These are phyloP conservation scores for Aristolochia fimbriata DNA, from an alignment of 164 flowering plant species.

Conservation along the genomic window DNA sequence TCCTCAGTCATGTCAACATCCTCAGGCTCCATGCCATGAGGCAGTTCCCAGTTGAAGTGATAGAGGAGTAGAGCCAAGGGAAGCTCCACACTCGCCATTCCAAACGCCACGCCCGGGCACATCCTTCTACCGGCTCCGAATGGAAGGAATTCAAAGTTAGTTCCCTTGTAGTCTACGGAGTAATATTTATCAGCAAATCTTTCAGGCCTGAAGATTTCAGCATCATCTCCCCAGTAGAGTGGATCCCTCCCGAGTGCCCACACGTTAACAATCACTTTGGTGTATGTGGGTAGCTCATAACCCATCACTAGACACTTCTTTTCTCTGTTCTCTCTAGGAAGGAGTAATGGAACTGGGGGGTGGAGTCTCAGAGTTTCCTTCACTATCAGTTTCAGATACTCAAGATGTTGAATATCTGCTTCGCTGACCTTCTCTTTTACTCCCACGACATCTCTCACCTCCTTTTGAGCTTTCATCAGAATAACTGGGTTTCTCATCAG, in stretches of 20 bases:
- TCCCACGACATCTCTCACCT: conserved; percentile 18
- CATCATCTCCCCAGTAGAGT: conserved; percentile 12
- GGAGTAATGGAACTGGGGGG: conserved; percentile 21
- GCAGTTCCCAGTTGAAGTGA: conserved; percentile 21
- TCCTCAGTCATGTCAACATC: conserved; percentile 18
- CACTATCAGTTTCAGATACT: conserved; percentile 17
- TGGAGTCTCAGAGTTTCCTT: conserved; percentile 29
- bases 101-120: conserved; percentile 21
- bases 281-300: conserved; percentile 15
- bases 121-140: conserved; percentile 28
- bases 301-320: conserved; percentile 14
- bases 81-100: conserved; percentile 13
- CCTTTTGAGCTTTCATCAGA: conserved; percentile 7
- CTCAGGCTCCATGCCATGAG: conserved; percentile 1
- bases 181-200: conserved; percentile 18
- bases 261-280: conserved; percentile 20
- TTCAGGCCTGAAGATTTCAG: conserved; percentile 21
- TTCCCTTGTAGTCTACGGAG: conserved; percentile 19
- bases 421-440: conserved; percentile 14
- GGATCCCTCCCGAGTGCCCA: conserved; percentile 26
- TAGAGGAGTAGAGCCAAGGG: conserved; percentile 20
- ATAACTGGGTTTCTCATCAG: conserved; percentile 15
- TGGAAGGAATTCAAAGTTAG: conserved; percentile 22
- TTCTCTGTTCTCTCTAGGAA: conserved; percentile 21
- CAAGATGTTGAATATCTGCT: conserved; percentile 14